A percentile compares a stretch with the other conserved stretches of the same genome.
Conservation (phyloP, 192 early-diverging fungal species). For the Phycomyces blakesleeanus region DNA sequence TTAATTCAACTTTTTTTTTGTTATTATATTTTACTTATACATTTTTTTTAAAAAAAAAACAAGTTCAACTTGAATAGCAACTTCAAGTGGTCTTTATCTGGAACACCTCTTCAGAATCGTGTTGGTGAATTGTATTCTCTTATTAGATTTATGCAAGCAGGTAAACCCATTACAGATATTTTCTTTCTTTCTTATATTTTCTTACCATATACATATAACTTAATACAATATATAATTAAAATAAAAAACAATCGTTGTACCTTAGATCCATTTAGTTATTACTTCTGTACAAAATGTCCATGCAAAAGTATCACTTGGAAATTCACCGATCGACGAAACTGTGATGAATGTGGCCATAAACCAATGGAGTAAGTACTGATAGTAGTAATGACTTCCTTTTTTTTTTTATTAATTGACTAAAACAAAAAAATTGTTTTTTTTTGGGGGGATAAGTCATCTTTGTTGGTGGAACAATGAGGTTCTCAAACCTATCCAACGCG, state of each 20-base stretch:
- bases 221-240: background rate
- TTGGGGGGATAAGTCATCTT: constrained; percentile 56
- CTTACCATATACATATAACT: no score
- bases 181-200: background rate
- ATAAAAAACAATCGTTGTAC: background rate
- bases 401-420: no score
- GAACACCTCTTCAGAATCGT: constrained; percentile 91
- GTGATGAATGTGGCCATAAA: constrained; percentile 55
- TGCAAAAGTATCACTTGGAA: constrained; percentile 68
- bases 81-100: constrained; percentile 80
- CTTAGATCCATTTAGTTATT: constrained; percentile 73
- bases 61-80: constrained; percentile 67
- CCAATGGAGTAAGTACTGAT: constrained; percentile 49
- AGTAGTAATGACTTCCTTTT: no score
- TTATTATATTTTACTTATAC: no score
- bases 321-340: constrained; percentile 50
- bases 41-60: no score
- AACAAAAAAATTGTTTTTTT: no score
- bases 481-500: constrained; percentile 83
- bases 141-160: constrained; percentile 80
- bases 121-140: constrained; percentile 91
- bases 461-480: constrained; percentile 93
- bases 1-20: no score
- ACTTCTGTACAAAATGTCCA: constrained; percentile 77
- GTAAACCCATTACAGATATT: constrained; percentile 16